These are phyloP conservation scores for Russula griseocarnosa DNA, from an alignment of 768 basidiomycete species.

Conservation along the genomic window DNA sequence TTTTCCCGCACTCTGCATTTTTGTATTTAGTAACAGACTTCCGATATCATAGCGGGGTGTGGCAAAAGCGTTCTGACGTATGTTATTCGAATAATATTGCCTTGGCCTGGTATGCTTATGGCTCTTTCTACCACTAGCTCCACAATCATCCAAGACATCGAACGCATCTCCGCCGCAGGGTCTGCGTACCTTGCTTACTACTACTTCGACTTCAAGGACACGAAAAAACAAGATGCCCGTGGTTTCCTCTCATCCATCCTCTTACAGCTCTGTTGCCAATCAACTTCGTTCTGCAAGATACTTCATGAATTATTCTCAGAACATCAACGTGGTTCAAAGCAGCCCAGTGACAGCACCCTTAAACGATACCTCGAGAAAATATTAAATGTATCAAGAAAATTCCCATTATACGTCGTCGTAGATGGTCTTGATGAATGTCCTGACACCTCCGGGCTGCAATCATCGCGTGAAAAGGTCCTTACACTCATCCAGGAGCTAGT, in stretches of 20 bases:
- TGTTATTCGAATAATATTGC: background rate
- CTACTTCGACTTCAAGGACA: constrained; percentile 1
- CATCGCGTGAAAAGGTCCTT: background rate
- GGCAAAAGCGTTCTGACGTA: background rate
- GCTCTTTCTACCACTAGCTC: background rate
- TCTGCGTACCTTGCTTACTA: background rate
- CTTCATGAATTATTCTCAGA: background rate
- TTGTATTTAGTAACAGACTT: background rate
- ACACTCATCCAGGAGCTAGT: background rate
- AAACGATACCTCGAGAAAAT: background rate
- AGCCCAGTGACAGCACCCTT: background rate
- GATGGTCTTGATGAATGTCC: constrained; percentile 4
- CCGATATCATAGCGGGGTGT: background rate
- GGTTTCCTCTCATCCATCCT: constrained; percentile 2
- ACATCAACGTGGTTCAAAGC: background rate
- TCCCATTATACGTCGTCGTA: background rate
- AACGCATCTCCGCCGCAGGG: background rate
- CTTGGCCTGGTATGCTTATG: background rate
- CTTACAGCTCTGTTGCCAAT: background rate
- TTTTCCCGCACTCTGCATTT: background rate
- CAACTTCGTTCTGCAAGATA: background rate
- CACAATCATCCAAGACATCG: background rate
- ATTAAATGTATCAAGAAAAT: background rate
- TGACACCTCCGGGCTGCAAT: background rate
- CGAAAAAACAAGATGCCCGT: background rate